Percentiles rank a stretch among this genome's conserved stretches.
Evolutionary conservation across 192 early-diverging fungal species (phyloP).

Genomic region (Dissophora globulifera): DNA sequence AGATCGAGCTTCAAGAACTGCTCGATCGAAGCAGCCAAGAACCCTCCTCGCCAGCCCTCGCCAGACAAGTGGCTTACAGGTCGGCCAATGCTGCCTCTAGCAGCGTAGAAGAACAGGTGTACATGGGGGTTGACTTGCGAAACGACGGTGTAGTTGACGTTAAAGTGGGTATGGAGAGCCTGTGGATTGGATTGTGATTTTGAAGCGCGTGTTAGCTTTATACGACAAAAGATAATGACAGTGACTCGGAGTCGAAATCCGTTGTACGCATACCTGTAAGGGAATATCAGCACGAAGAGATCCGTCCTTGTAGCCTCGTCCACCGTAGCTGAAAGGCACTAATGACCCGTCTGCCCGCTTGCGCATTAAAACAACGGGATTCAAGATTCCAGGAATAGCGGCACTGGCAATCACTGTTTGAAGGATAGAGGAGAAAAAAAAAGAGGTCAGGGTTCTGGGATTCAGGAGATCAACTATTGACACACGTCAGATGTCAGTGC

Average conservation of each 20-base stretch:
- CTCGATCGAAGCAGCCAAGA: constrained; percentile 79
- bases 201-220: too few species aligned
- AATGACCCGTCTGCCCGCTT: constrained; percentile 75
- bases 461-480: not conserved
- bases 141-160: constrained; percentile 89
- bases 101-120: constrained; percentile 86
- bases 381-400: constrained; percentile 86
- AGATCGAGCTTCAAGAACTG: constrained; percentile 88
- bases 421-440: too few species aligned
- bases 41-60: constrained; percentile 92
- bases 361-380: constrained; percentile 83
- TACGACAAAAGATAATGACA: too few species aligned
- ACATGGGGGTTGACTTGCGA: constrained; percentile 92
- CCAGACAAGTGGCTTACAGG: constrained; percentile 78
- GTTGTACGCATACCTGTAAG: constrained; percentile 43
- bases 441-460: too few species aligned
- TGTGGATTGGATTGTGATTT: not conserved
- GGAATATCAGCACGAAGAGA: constrained; percentile 87
- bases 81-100: constrained; percentile 77
- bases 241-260: too few species aligned
- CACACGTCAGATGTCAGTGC: too few species aligned
- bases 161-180: constrained; percentile 79
- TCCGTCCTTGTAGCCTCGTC: constrained; percentile 86
- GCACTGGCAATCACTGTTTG: constrained; percentile 80
- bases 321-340: constrained; percentile 80